Base-by-base conservation (phyloP, 208 protist species). In the Tritrichomonas foetus region DNA sequence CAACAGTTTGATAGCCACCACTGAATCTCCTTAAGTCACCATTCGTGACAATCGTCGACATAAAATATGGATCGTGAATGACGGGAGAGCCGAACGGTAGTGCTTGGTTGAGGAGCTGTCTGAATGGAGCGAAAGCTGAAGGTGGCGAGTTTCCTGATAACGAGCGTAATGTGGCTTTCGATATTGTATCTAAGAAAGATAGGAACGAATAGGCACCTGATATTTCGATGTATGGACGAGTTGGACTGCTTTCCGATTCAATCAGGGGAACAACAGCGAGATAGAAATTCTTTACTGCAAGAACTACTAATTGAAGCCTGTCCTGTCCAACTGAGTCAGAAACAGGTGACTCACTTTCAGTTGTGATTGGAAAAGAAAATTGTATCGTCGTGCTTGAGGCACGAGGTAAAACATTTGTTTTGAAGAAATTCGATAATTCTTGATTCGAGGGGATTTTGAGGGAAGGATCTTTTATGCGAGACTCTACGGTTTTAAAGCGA, bases 61-160 rank as follows among this genome's bases (percentile, higher is more conserved):
- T 47, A 57, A 89, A 89, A n/a, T 89, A 57, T 53, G 78, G 16
- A 89, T 89, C 78, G 39, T 89, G 78, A 55, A 89, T 57, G 2
- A 89, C 30, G 9, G 78, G 78, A 39, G 78, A 33, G 33, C 78
- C 78, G 22, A 89, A 89, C 39, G 78, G 78, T n/a, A 89, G 33
- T 39, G 57, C 57, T 33, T 53, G 44, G 47, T 33, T 53, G 41
- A 89, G 53, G 22, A 89, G 47, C n/a, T 69, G 64, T 33, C 64
- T 16, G n/a, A 69, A n/a, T n/a, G 25, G 47, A 33, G 47, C 2
- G 39, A 61, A 33, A 11, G 78, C 41, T 33, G 78, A 13, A 20
- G 78, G 78, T 22, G 20, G 25, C 57, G 78, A 47, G 39, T 89
- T 89, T 89, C n/a, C 27, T 22, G 41, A 33, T 57, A 89, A 61